These are phyloP conservation scores for Podospora comata DNA, from an alignment of 495 filamentous ascomycete species.

Conservation along the genomic window DNA sequence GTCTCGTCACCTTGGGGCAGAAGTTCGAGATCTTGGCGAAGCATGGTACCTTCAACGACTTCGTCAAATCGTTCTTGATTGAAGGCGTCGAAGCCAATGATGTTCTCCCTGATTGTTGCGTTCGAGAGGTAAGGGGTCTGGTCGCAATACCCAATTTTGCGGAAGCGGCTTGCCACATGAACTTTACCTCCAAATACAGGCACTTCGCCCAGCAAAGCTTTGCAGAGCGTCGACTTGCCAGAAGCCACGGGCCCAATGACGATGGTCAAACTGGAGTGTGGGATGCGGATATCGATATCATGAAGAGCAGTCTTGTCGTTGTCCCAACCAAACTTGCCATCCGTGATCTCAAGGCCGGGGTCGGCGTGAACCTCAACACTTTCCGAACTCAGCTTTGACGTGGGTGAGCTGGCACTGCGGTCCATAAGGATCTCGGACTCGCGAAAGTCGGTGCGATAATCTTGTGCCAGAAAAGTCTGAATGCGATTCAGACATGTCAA, in stretches of 20 bases:
- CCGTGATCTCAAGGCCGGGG: conserved; percentile 13
- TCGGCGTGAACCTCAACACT: neutral
- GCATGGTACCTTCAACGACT: conserved; percentile 62
- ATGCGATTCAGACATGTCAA: conserved; percentile 59
- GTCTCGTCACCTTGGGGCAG: conserved; percentile 48
- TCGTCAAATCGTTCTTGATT: conserved; percentile 59
- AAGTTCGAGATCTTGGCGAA: conserved; percentile 53
- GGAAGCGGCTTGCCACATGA: neutral
- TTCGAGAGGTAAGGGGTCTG: conserved; percentile 46
- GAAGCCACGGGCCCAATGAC: conserved; percentile 43
- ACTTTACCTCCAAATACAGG: conserved; percentile 30
- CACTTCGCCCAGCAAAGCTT: conserved; percentile 35
- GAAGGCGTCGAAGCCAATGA: conserved; percentile 38
- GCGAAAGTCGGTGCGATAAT: conserved; percentile 25
- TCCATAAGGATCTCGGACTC: neutral
- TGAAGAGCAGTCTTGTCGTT: conserved; percentile 34
- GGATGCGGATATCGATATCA: conserved; percentile 37
- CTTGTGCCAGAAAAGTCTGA: conserved; percentile 34
- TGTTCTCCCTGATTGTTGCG: conserved; percentile 40
- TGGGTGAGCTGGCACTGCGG: neutral
- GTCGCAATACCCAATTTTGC: conserved; percentile 40
- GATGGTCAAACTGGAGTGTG: conserved; percentile 32
- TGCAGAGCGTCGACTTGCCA: conserved; percentile 44
- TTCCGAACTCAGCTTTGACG: neutral
- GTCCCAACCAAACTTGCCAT: conserved; percentile 44